phyloP scores from a whole-genome alignment of 2,329 filamentous ascomycete genomes.

The Graphilbum fragrans region DNA sequence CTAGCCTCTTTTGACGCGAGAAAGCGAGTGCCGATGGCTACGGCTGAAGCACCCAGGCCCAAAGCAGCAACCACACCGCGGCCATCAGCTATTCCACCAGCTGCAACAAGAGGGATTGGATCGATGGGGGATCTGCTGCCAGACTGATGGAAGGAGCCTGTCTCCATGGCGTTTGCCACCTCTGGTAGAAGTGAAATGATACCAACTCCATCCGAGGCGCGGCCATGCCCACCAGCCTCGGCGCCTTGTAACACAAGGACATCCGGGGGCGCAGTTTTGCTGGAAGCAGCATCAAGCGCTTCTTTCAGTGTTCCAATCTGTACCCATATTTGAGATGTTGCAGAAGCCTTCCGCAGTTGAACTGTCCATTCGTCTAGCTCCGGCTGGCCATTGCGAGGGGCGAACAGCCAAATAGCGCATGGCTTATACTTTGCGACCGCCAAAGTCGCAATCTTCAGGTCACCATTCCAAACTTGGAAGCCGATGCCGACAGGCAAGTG shows the following conservation, averaged over 20 bases:
- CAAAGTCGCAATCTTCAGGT: conserved; percentile 27
- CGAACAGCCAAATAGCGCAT: conserved; percentile 56
- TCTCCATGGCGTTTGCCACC: conserved; percentile 32
- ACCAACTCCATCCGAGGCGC: conserved; percentile 39
- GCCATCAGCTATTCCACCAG: conserved; percentile 47
- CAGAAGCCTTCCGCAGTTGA: conserved; percentile 24
- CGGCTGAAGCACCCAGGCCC: conserved; percentile 39
- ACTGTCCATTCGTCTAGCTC: conserved; percentile 16
- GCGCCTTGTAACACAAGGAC: conserved; percentile 50
- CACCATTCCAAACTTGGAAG: conserved; percentile 44
- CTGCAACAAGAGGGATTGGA: conserved; percentile 33
- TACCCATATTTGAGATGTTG: conserved; percentile 26
- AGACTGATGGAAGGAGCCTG: conserved; percentile 6
- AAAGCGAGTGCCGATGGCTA: conserved; percentile 52
- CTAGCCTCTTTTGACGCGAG: conserved; percentile 34
- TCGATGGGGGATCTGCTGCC: no score
- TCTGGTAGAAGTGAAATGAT: conserved; percentile 47
- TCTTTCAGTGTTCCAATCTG: conserved; percentile 49
- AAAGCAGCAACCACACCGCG: conserved; percentile 43
- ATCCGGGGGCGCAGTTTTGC: conserved; percentile 42
- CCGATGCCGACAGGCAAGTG: conserved; percentile 45
- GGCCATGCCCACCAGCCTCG: conserved; percentile 51
- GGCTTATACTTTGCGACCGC: conserved; percentile 40
- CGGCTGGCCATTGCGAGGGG: conserved; percentile 32
- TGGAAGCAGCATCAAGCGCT: conserved; percentile 33